These are phyloP conservation scores for Kwoniella botswanensis DNA, from an alignment of 768 basidiomycete genomes.

Conservation along the genomic window DNA sequence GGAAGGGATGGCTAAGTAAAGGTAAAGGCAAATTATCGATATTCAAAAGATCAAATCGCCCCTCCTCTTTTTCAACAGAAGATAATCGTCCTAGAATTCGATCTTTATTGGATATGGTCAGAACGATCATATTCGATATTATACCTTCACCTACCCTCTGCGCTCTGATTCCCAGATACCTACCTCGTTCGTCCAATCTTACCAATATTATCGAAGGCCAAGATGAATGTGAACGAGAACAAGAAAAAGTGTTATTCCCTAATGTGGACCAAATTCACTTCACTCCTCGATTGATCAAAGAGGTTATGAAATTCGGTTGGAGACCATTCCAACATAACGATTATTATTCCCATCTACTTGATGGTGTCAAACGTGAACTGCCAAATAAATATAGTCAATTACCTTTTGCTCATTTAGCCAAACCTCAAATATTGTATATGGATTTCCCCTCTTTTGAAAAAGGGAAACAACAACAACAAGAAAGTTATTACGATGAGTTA, in stretches of 20 bases:
- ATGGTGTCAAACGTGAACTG: background rate
- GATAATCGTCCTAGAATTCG: background rate
- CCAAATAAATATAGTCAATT: slow-evolving; percentile 2
- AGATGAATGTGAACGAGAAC: background rate
- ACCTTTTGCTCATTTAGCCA: background rate
- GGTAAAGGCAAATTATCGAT: background rate
- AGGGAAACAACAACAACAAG: background rate
- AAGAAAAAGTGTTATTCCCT: background rate
- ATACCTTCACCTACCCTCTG: background rate
- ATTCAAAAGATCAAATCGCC: background rate
- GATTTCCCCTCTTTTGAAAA: background rate
- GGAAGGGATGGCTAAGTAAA: background rate
- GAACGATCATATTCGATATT: background rate
- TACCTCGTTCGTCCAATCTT: background rate
- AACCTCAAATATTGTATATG: background rate
- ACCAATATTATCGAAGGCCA: background rate
- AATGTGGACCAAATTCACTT: background rate
- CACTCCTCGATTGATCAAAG: background rate
- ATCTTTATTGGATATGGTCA: background rate
- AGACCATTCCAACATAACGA: background rate
- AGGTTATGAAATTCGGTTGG: background rate
- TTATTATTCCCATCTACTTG: background rate
- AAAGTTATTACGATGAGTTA: background rate
- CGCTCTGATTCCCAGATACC: background rate
- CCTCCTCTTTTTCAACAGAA: background rate